Conservation (phyloP, 129 eudicot genomes). For the Calendula officinalis region DNA sequence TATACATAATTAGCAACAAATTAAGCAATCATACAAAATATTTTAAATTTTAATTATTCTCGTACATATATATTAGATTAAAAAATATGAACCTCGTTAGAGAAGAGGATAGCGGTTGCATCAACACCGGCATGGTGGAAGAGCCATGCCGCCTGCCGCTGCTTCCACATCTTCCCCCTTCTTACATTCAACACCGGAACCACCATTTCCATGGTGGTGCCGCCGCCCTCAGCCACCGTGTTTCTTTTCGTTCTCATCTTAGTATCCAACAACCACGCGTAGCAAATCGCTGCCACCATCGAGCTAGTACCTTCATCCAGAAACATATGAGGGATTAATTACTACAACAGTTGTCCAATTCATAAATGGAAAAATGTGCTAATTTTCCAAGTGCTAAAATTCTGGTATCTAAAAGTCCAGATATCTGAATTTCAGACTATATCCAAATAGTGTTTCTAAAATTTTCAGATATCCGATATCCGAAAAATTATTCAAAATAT, state of each 20-base stretch:
- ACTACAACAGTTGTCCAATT: too few species aligned
- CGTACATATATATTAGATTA: neutral
- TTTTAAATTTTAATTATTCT: neutral
- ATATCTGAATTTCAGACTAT: too few species aligned
- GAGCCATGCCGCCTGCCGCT: constrained; percentile 76
- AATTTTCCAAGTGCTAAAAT: too few species aligned
- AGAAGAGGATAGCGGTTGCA: constrained; percentile 58
- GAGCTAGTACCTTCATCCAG: constrained; percentile 66
- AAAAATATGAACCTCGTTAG: constrained; percentile 57
- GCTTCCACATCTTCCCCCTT: constrained; percentile 87
- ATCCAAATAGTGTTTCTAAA: too few species aligned
- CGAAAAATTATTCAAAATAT: too few species aligned
- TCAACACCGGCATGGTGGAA: constrained; percentile 74
- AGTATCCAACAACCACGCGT: constrained; percentile 66
- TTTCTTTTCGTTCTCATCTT: constrained; percentile 37
- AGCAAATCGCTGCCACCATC: constrained; percentile 79
- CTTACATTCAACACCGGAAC: constrained; percentile 75
- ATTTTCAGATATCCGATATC: too few species aligned
- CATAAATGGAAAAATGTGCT: too few species aligned
- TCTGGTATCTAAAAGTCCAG: too few species aligned
- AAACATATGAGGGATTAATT: neutral
- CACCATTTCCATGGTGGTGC: constrained; percentile 39
- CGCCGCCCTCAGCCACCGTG: constrained; percentile 20
- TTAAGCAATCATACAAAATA: neutral
- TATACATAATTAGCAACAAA: neutral